A percentile compares a stretch with the other conserved stretches of the same genome.
Evolutionary conservation across 1,139 yeast genomes (phyloP).

Genomic region (Lodderomyces metapsilosis): DNA sequence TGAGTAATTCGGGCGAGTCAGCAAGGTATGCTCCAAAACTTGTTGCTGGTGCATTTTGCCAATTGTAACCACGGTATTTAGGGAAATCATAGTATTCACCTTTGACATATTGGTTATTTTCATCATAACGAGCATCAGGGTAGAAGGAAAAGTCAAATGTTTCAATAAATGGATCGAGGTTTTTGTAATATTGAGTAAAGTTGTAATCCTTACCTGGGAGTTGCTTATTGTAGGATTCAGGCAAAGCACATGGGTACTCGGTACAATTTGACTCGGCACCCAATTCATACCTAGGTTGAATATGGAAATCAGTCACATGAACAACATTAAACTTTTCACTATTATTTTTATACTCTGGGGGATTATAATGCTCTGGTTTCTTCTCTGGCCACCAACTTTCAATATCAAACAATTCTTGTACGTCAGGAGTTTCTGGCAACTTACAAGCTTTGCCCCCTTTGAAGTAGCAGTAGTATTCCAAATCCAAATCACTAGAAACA

Average conservation of each 20-base stretch:
- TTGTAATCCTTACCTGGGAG: conserved; percentile 28
- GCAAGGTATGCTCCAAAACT: conserved; percentile 60
- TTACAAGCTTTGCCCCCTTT: conserved; percentile 24
- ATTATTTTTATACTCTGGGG: conserved; percentile 27
- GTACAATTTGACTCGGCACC: conserved; percentile 66
- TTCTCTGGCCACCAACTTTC: conserved; percentile 34
- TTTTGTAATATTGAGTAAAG: conserved; percentile 26
- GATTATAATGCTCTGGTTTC: conserved; percentile 20
- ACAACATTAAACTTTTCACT: conserved; percentile 51
- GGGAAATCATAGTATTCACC: conserved; percentile 43
- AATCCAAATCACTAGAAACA: conserved; percentile 34
- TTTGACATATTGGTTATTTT: conserved; percentile 30
- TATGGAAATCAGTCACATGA: conserved; percentile 65
- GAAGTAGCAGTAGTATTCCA: conserved; percentile 33
- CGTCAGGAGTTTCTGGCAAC: conserved; percentile 29
- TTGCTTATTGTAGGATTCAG: conserved; percentile 32
- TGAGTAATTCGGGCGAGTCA: conserved; percentile 61
- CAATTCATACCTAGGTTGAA: conserved; percentile 53
- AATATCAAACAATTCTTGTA: conserved; percentile 23
- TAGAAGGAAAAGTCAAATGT: conserved; percentile 18
- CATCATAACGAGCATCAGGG: conserved; percentile 28
- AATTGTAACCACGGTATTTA: conserved; percentile 35
- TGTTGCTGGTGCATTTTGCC: conserved; percentile 52
- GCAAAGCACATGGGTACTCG: conserved; percentile 49
- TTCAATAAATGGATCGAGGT: conserved; percentile 22